Conservation (phyloP, 2,329 filamentous ascomycete genomes). For the Verticillium nonalfalfae region DNA sequence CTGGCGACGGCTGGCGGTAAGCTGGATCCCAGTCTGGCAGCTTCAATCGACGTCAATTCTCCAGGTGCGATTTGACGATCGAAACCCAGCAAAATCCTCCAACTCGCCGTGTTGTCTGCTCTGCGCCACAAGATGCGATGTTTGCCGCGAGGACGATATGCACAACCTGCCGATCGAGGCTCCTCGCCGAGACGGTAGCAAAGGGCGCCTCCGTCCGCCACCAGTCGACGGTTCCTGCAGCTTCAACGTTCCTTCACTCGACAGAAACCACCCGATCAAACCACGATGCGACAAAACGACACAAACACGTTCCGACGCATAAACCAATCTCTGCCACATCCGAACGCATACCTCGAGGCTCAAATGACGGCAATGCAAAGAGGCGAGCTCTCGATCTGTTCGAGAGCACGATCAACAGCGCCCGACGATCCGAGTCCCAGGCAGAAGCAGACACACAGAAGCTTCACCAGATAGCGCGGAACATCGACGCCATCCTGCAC, state of each 20-base stretch:
- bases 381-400: conserved; percentile 10
- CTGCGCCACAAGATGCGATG: conserved; percentile 17
- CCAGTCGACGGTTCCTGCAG: conserved; percentile 5
- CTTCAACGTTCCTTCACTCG: background rate
- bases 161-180: conserved; percentile 21
- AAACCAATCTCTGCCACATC: background rate
- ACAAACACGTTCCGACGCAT: background rate
- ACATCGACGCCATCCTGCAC: conserved; percentile 2
- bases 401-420: conserved; percentile 8
- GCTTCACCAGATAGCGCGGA: conserved; percentile 1
- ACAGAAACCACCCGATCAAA: background rate
- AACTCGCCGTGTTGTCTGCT: background rate
- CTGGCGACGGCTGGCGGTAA: background rate
- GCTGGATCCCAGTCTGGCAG: background rate
- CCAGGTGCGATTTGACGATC: background rate
- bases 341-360: background rate
- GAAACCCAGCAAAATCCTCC: conserved; percentile 1
- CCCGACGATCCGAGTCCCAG: background rate
- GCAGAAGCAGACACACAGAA: background rate
- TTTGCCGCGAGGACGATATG: conserved; percentile 26
- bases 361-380: background rate
- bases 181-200: conserved; percentile 4
- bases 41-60: background rate
- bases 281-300: background rate
- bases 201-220: background rate